These are phyloP conservation scores for Ceratocystis papillata DNA, from an alignment of 2,329 filamentous ascomycete genomes.

Conservation along the genomic window DNA sequence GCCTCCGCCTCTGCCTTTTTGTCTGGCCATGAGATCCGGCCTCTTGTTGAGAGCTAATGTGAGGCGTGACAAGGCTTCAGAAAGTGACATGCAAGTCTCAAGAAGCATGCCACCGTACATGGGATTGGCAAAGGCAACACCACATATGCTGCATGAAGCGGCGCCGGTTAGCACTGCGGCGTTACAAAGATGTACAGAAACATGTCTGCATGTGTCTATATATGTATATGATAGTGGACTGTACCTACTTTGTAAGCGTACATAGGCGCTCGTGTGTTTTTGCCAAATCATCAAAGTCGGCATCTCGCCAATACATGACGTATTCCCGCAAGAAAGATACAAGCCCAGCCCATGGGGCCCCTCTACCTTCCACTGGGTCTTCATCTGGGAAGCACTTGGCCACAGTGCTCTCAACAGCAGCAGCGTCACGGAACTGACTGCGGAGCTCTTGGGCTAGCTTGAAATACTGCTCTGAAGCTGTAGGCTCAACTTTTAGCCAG, in stretches of 20 bases:
- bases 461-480: slow-evolving; percentile 55
- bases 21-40: slow-evolving; percentile 57
- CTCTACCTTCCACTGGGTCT: slow-evolving; percentile 43
- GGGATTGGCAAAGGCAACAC: slow-evolving; percentile 68
- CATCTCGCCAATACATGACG: slow-evolving; percentile 67
- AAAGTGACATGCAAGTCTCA: slow-evolving; percentile 71
- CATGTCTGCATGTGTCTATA: background rate
- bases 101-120: slow-evolving; percentile 72
- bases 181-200: background rate
- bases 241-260: slow-evolving; percentile 59
- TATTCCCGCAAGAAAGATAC: slow-evolving; percentile 72
- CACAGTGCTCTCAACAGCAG: slow-evolving; percentile 52
- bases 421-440: slow-evolving; percentile 39
- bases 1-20: slow-evolving; percentile 32
- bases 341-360: slow-evolving; percentile 66
- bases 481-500: slow-evolving; percentile 66
- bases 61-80: slow-evolving; percentile 66
- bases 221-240: too few species aligned
- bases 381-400: slow-evolving; percentile 54
- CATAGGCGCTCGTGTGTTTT: slow-evolving; percentile 65
- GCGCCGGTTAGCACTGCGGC: background rate
- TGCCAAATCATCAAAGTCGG: slow-evolving; percentile 63
- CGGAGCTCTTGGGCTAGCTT: slow-evolving; percentile 58
- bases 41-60: slow-evolving; percentile 74
- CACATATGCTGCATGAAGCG: slow-evolving; percentile 52